phyloP scores from a whole-genome alignment of 2,329 filamentous ascomycete genomes.

The Apiospora aurea region DNA sequence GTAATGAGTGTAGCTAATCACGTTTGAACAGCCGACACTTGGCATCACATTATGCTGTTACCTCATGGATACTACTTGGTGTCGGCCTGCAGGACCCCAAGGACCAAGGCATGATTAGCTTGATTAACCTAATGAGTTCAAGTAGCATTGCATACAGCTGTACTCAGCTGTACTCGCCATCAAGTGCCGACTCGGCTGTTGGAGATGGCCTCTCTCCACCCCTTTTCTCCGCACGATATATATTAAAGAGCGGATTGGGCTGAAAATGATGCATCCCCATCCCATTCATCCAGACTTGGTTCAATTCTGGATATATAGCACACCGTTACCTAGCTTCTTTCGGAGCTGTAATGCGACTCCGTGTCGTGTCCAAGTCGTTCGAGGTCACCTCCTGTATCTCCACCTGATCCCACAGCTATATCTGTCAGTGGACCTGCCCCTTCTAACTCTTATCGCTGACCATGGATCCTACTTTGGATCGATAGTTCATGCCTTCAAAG shows the following conservation, averaged over 20 bases:
- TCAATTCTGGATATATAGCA: background rate
- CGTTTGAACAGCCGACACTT: background rate
- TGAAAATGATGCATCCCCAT: too few relatives aligned
- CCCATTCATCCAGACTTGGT: background rate
- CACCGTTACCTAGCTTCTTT: background rate
- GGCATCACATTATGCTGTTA: background rate
- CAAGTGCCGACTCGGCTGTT: constrained; percentile 7
- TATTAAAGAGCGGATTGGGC: background rate
- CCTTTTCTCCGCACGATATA: constrained; percentile 17
- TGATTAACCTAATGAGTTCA: background rate
- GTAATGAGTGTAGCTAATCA: background rate
- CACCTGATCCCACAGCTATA: background rate
- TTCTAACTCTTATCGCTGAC: background rate
- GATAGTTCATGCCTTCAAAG: background rate
- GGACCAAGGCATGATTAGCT: background rate
- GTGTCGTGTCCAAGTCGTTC: background rate
- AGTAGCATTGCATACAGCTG: background rate
- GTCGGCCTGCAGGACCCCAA: background rate
- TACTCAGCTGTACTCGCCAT: background rate
- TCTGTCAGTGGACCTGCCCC: background rate
- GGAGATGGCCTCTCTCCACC: background rate
- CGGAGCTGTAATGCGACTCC: background rate
- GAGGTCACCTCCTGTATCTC: background rate
- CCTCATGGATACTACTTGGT: background rate
- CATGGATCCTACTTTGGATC: background rate